Evolutionary conservation across 2,329 filamentous ascomycete genomes (phyloP), one percentile per base, ranked within the genome.

Genomic region (Fusarium drepaniforme): DNA sequence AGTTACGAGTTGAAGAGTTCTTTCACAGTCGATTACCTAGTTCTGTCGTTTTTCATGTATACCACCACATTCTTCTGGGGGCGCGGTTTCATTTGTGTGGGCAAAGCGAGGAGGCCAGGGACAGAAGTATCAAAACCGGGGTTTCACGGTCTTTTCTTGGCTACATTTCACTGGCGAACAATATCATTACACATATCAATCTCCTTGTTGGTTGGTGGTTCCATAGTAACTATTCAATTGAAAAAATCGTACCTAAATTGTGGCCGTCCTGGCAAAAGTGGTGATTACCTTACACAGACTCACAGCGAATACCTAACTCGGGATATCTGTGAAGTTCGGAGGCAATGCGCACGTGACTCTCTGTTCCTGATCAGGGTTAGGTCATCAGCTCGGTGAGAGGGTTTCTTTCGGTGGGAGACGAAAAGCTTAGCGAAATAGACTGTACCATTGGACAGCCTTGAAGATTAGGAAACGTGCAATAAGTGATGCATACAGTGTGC

Each of bases 121-220:
- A 71, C 63, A 76, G 70, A 74, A 72, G 68, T 72, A 64, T 71
- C 63, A 76, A 75, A 70, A 67, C 67, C 60, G 73, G 65, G 67
- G 65, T 64, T 66, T 69, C 66, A 75, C 67, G 76, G 71, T 75
- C 66, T 70, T 76, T 49, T 81, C 73, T 81, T 82, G 79, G 78
- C 76, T 82, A 81, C 69, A 76, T 75, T 74, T 77, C 71, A 72
- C 67, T 59, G 73, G 78, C 71, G 73, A 78, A 80, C 70, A 78
- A 75, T 80, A 79, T 78, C 71, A 76, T 72, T 70, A 71, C 66
- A 64, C 71, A 66, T 63, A 73, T 64, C 68, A 72, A 73, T 77
- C 68, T 77, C 64, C 67, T 79, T 76, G 62, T 65, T 68, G 68
- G 57, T 68, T 68, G 68, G 57, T 68, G 71, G 70, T 67, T 74